Evolutionary conservation across 2,329 filamentous ascomycete genomes (phyloP).

Genomic region (Hymenotorrendiella dingleyae): DNA sequence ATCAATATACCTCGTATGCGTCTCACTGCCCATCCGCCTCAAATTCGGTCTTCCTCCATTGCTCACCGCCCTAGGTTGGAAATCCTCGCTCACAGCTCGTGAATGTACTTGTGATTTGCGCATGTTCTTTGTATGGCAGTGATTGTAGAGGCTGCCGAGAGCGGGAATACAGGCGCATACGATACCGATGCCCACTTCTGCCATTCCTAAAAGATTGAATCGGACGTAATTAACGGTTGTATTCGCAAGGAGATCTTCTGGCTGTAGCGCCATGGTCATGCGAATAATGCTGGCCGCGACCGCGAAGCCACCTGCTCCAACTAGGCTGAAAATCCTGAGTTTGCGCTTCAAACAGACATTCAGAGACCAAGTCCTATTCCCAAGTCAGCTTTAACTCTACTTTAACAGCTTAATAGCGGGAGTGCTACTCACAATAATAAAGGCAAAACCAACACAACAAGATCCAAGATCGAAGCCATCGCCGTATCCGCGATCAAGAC

Average conservation of each 20-base stretch:
- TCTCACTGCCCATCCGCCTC: too few relatives aligned
- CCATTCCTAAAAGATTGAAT: constrained; percentile 13
- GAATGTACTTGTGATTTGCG: too few relatives aligned
- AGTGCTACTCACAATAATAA: constrained; percentile 23
- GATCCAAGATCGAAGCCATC: constrained; percentile 31
- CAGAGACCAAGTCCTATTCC: constrained; percentile 23
- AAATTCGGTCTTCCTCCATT: too few relatives aligned
- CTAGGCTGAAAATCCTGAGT: constrained; percentile 13
- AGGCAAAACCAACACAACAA: constrained; percentile 32
- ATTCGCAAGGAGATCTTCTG: constrained; percentile 8
- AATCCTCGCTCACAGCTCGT: too few relatives aligned
- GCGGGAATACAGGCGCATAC: constrained; percentile 28
- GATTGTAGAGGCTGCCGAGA: constrained; percentile 20
- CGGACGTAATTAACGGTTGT: constrained; percentile 8
- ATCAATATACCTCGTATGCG: too few relatives aligned
- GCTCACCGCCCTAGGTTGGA: too few relatives aligned
- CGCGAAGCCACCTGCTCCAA: constrained; percentile 9
- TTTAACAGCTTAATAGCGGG: background rate
- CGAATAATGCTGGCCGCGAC: constrained; percentile 3
- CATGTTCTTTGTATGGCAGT: too few relatives aligned
- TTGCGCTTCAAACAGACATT: constrained; percentile 27
- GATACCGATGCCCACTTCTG: constrained; percentile 26
- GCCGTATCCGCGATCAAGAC: constrained; percentile 32
- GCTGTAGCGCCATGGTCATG: constrained; percentile 9
- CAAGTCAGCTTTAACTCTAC: background rate